These are phyloP conservation scores for Aspergillus ochraceus DNA, from an alignment of 2,329 filamentous ascomycete genomes.

Conservation along the genomic window DNA sequence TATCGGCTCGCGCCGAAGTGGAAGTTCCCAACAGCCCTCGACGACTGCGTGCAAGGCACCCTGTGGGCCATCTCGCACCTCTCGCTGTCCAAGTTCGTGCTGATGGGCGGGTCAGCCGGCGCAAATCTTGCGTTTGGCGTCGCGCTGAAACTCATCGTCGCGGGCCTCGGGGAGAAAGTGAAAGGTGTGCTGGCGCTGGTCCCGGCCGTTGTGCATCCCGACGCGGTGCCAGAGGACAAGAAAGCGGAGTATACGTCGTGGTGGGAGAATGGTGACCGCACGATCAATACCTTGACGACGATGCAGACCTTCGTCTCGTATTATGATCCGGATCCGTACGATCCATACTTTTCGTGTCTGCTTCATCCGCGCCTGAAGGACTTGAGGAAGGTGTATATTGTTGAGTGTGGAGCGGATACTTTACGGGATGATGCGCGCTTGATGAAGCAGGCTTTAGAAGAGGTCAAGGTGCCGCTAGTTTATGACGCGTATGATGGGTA, in stretches of 20 bases:
- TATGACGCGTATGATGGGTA: slow-evolving; percentile 5
- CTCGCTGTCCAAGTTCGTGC: slow-evolving; percentile 30
- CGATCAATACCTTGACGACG: slow-evolving; percentile 35
- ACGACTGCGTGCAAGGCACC: slow-evolving; percentile 11
- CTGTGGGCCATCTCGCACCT: slow-evolving; percentile 12
- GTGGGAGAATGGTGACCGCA: slow-evolving; percentile 37
- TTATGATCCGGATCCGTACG: neutral
- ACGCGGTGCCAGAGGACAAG: slow-evolving; percentile 37
- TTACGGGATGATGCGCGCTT: slow-evolving; percentile 10
- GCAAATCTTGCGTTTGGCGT: slow-evolving; percentile 38
- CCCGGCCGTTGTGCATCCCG: slow-evolving; percentile 38
- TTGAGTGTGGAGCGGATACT: slow-evolving; percentile 10
- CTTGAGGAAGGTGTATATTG: slow-evolving; percentile 15
- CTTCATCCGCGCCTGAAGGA: slow-evolving; percentile 8
- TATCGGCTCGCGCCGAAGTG: slow-evolving; percentile 24
- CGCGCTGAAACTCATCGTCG: slow-evolving; percentile 40
- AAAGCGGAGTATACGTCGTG: slow-evolving; percentile 35
- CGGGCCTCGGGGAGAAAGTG: slow-evolving; percentile 32
- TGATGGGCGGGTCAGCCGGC: slow-evolving; percentile 41
- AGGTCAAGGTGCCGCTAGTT: neutral
- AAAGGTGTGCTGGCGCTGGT: slow-evolving; percentile 41
- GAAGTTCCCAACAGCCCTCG: slow-evolving; percentile 11
- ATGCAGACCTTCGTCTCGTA: slow-evolving; percentile 36
- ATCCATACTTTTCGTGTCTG: slow-evolving; percentile 5
- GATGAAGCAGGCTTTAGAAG: slow-evolving; percentile 6